Base-by-base conservation (phyloP, 2,329 filamentous ascomycete species). In the Pyrenophora teres region DNA sequence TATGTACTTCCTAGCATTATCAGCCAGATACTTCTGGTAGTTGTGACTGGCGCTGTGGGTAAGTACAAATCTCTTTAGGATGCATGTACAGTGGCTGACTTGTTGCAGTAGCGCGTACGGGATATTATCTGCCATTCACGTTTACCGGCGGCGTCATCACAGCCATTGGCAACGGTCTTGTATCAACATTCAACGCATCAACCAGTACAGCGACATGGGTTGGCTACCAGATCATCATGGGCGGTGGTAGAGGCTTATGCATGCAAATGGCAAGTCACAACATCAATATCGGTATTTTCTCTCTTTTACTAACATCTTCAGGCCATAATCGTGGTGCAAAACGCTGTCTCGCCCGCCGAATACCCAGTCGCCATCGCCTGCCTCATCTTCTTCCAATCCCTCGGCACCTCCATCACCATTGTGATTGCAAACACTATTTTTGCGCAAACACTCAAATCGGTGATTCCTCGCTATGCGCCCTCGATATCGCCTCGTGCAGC, bases 91-190 rank as follows among this genome's bases (percentile, higher is more conserved):
- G 8, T 36, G 13, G 25, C 52, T 64, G 13, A 64, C 9, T 4
- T 4, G 1, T 19, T 19, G 5, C 15, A 65, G 63, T 67, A 9
- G 54, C 56, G 1, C 54, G 48, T 6, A 27, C 60, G 10, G 65
- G 69, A 0, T 71, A 64, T 32, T 71, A 71, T 40, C 59, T 68
- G 9, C 69, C 68, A 2, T 70, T 61, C 60, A 59, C 65, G 2
- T 21, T 76, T 1, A 51, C 57, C 0, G 64, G 73, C 3, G 60
- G 59, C 13, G 54, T 60, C 0, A 36, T 77, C 9, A 68, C 71
- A 48, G 59, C 75, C 2, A 69, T 78, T 30, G 76, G 75, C 12
- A 68, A 70, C 6, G 77, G 76, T 3, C 67, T 80, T 1, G 52
- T 78, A 3, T 69, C 74, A 1, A 77, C 74, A 5, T 73, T 77